Evolutionary conservation across 192 early-diverging fungal species (phyloP).

Genomic region (Pilobolus umbonatus): DNA sequence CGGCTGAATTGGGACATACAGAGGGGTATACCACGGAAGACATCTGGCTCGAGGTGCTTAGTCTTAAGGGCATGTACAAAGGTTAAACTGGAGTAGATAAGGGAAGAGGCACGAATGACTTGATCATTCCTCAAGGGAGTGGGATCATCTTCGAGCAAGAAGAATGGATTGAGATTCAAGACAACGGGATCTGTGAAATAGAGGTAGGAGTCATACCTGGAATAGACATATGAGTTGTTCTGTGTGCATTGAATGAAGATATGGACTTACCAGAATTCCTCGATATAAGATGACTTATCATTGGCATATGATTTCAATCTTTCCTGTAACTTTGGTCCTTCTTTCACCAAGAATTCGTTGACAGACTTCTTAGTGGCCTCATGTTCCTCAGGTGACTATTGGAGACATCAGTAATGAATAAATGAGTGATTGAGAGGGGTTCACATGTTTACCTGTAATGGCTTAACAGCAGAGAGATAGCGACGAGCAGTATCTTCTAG

Average conservation of each 20-base stretch:
- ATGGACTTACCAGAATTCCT: slow-evolving; percentile 46
- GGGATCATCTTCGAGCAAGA: slow-evolving; percentile 45
- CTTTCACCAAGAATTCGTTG: slow-evolving; percentile 35
- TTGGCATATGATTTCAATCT: slow-evolving; percentile 47
- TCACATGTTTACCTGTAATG: slow-evolving; percentile 50
- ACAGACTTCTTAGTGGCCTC: slow-evolving; percentile 35
- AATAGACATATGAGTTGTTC: slow-evolving; percentile 1
- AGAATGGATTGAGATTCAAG: slow-evolving; percentile 47
- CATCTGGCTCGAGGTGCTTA: slow-evolving; percentile 59
- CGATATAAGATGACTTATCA: slow-evolving; percentile 44
- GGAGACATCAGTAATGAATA: slow-evolving; percentile 35
- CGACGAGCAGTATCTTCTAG: slow-evolving; percentile 44
- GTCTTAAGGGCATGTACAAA: slow-evolving; percentile 61
- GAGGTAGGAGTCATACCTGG: slow-evolving; percentile 41
- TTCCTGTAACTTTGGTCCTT: slow-evolving; percentile 53
- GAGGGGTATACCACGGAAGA: slow-evolving; percentile 54
- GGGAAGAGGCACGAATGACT: slow-evolving; percentile 68
- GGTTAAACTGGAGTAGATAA: slow-evolving; percentile 60
- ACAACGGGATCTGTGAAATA: slow-evolving; percentile 39
- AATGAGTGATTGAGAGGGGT: slow-evolving; percentile 40
- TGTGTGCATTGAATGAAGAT: no score
- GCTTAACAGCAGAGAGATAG: slow-evolving; percentile 46
- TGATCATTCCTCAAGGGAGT: slow-evolving; percentile 53
- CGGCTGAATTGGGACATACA: slow-evolving; percentile 80
- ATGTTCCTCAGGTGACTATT: slow-evolving; percentile 40